Evolutionary conservation across 208 protist species (phyloP), one percentile per base, ranked within the genome.

Genomic region (Leishmania turanica): DNA sequence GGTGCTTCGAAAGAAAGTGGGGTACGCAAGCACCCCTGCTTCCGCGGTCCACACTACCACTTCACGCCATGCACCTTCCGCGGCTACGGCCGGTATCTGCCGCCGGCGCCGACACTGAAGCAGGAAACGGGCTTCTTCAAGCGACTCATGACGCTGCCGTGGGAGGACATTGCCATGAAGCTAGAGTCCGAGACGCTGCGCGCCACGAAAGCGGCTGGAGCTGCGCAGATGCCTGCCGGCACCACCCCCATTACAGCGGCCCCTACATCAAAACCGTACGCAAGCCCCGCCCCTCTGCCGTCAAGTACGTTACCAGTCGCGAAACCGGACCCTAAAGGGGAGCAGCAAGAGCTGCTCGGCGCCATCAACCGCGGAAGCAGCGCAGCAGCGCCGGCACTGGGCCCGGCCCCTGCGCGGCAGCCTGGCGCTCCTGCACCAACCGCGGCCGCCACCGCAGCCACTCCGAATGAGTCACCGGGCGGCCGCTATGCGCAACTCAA

Each of bases 61-160:
- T 86, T 90, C 49, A 87, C 88, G 19, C 93, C 93, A 11, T 79
- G 84, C 54, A 91, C 86, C 45, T 97, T 95, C 84, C 89, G 90
- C 60, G 82, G 78, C 58, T 97, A 97, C 79, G 45, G 72, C 40
- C 84, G 87, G 51, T 93, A 88, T 54, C 83, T 97, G 11, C 93
- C 93, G 7, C 88, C 90, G 5, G 86, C 81, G 27, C 90, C 88
- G 47, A 93, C 92, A 58, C 81, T 93, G 78, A 97, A 97, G 86
- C 88, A 94, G 75, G 91, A 97, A 77, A 92, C 88, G 11, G 87
- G 88, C 69, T 94, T 97, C 84, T 92, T 97, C 83, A 95, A 96
- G 73, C 91, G 93, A 51, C 86, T 96, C 72, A 94, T 95, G 92
- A 92, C 88, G 56, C 81, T 91, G 27, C 92, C 93, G 66, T 97